A percentile compares a stretch with the other conserved stretches of the same genome.
Conservation (phyloP, 306 rosid genomes). For the Prunus campanulata region DNA sequence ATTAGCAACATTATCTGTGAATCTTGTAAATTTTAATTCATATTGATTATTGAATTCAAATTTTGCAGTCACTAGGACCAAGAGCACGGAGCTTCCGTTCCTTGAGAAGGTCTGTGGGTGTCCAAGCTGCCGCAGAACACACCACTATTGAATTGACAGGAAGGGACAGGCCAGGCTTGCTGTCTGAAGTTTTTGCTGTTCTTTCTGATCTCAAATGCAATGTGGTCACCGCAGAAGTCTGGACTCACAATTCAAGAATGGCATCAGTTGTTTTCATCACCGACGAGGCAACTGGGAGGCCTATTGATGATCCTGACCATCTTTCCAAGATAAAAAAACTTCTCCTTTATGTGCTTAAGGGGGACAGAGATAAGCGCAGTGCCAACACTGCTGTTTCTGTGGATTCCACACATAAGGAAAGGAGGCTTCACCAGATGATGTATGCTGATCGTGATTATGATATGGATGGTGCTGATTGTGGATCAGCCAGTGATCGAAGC, state of each 20-base stretch:
- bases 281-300: constrained; percentile 54
- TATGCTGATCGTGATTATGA: constrained; percentile 96
- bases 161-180: constrained; percentile 90
- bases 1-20: constrained; percentile 7
- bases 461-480: constrained; percentile 35
- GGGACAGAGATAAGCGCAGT: constrained; percentile 72
- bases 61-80: constrained; percentile 78
- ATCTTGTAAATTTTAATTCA: constrained; percentile 13
- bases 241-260: constrained; percentile 99
- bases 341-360: constrained; percentile 73
- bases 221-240: constrained; percentile 94
- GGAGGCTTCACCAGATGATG: constrained; percentile 98
- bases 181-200: constrained; percentile 96
- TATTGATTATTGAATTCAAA: constrained; percentile 13
- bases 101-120: constrained; percentile 87
- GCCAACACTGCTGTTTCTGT: constrained; percentile 93
- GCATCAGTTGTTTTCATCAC: constrained; percentile 90
- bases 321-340: constrained; percentile 74
- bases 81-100: constrained; percentile 71
- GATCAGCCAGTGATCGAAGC: constrained; percentile 51
- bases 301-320: constrained; percentile 56
- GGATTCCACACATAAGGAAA: constrained; percentile 90
- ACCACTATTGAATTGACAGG: constrained; percentile 89
- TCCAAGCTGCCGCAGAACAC: constrained; percentile 71
- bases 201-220: constrained; percentile 91